Base-by-base conservation (phyloP, 2,329 filamentous ascomycete species). In the Cladosporium sp. region DNA sequence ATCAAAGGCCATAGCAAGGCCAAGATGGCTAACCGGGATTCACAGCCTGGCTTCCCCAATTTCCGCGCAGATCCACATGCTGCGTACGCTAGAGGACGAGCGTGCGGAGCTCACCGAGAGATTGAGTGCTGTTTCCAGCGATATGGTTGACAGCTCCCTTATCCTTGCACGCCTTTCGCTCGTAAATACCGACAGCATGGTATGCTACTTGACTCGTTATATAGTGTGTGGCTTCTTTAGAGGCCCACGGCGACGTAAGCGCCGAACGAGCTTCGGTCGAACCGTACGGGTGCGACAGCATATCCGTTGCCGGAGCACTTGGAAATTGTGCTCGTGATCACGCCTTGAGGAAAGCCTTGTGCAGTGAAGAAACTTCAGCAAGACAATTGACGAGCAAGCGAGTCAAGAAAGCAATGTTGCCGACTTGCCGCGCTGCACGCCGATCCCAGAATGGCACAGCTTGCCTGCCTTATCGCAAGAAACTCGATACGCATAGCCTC, bases 371-470 rank as follows among this genome's bases (percentile, higher is more conserved):
- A 55, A 29, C 26, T 55, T 55, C 52, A 33, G 50, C 29, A 55
- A 29, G 40, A 46, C 8, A 12, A 23, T 21, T 21, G 40, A 21
- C n/a, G 5, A 23, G 18, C 8, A 7, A 46, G n/a, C 8, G 23
- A 26, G 23, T 23, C 40, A 33, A 56, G 31, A 23, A 33, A 57
- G 55, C n/a, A 23, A 23, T 35, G 1, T 57, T 26, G 55, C 55
- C 55, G 55, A 8, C 55, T 57, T 57, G 55, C 55, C 55, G 55
- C 31, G 55, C 55, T 57, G 55, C 55, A 40, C 33, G 55, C n/a
- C 21, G 55, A 57, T 57, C 55, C 55, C 55, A 33, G 52, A 55
- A 31, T 33, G 52, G 52, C 52, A 55, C 28, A 55, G 52, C 52
- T 33, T 29, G 18, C 31, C 55, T 23, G 33, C 33, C 33, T 40